These are phyloP conservation scores for Tolypocladium tropicale DNA, from an alignment of 2,329 filamentous ascomycete species.

Conservation along the genomic window DNA sequence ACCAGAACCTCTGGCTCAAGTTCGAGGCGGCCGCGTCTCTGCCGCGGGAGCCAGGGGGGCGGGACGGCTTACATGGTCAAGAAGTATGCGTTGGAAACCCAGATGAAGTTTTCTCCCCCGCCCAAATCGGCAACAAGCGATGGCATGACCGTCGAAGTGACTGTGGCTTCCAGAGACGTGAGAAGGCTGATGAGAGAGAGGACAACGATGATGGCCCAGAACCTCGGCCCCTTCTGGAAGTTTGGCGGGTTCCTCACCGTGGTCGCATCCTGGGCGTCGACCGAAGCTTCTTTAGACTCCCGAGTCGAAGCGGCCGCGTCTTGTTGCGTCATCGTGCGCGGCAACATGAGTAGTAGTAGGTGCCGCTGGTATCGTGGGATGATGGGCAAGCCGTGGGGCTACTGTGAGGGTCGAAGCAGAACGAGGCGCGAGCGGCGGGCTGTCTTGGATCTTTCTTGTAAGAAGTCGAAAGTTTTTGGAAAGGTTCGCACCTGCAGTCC, in stretches of 20 bases:
- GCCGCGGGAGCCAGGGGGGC: too few relatives aligned
- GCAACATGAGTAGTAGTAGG: neutral
- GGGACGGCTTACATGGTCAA: conserved; percentile 9
- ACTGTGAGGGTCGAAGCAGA: neutral
- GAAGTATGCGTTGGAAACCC: conserved; percentile 15
- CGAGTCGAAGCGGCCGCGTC: neutral
- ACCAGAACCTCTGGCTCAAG: too few relatives aligned
- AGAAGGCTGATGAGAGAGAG: neutral
- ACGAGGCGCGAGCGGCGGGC: too few relatives aligned
- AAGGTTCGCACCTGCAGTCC: neutral
- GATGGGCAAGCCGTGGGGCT: neutral
- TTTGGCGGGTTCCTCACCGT: neutral
- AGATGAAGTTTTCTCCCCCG: conserved; percentile 12
- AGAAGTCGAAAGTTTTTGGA: neutral
- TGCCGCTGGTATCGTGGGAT: neutral
- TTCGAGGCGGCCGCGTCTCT: too few relatives aligned
- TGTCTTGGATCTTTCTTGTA: neutral
- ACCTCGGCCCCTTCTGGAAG: neutral
- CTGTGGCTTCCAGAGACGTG: conserved; percentile 3
- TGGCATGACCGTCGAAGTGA: conserved; percentile 15
- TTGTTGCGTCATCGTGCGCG: neutral
- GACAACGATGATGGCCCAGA: neutral
- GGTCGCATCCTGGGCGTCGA: neutral
- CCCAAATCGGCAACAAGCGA: conserved; percentile 10
- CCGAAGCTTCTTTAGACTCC: neutral